These are phyloP conservation scores for Solanum pinnatisectum DNA, from an alignment of 257 asterid genomes.

Conservation along the genomic window DNA sequence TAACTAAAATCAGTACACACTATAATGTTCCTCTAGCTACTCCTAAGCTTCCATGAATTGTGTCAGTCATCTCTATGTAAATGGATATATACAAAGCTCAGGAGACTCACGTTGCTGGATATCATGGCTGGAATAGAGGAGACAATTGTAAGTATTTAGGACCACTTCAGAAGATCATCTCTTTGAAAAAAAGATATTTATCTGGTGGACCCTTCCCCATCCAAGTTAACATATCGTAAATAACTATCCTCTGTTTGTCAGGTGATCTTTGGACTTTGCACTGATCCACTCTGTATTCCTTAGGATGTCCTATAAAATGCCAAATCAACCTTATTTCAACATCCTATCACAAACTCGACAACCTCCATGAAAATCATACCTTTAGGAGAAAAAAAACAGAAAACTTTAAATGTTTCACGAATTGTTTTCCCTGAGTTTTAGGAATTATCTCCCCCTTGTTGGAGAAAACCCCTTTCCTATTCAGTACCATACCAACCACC, in stretches of 20 bases:
- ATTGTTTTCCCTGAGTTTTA: neutral
- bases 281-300: neutral
- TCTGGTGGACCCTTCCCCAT: neutral
- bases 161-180: neutral
- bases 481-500: neutral
- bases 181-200: neutral
- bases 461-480: neutral
- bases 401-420: neutral
- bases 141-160: neutral
- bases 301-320: neutral
- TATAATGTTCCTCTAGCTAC: neutral
- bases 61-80: neutral
- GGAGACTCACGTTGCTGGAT: neutral
- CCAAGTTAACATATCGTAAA: neutral
- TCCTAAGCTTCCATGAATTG: neutral
- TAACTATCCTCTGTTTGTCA: neutral
- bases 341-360: neutral
- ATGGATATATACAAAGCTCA: neutral
- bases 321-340: neutral
- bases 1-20: neutral
- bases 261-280: neutral
- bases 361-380: neutral
- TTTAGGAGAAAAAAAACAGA: neutral
- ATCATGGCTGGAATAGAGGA: neutral
- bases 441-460: neutral